Evolutionary conservation across 495 filamentous ascomycete genomes (phyloP).

Genomic region (Penicillium flavigenum): DNA sequence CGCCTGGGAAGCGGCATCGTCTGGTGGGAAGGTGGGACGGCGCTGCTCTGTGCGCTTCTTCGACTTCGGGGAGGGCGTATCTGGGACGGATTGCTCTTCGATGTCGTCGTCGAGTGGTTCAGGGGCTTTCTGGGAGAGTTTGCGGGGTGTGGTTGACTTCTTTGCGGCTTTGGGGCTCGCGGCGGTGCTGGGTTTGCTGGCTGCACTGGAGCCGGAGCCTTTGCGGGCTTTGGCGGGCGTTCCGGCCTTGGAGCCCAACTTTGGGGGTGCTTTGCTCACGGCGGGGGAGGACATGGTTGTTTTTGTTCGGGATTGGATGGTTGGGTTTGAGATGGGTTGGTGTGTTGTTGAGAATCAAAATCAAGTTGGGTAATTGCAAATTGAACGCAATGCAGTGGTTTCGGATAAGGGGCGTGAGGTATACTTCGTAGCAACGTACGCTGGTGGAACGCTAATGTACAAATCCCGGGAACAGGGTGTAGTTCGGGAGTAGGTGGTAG

Average conservation of each 20-base stretch:
- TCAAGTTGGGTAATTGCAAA: neutral
- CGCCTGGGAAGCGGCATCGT: constrained; percentile 29
- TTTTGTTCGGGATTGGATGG: neutral
- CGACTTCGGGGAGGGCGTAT: constrained; percentile 32
- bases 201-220: constrained; percentile 43
- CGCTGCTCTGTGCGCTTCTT: constrained; percentile 41
- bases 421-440: constrained; percentile 7
- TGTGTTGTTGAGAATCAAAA: neutral
- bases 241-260: constrained; percentile 26
- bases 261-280: constrained; percentile 27
- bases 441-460: neutral
- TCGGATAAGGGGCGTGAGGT: neutral
- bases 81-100: constrained; percentile 25
- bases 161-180: constrained; percentile 29
- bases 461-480: neutral
- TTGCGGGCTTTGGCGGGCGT: constrained; percentile 53
- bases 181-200: constrained; percentile 33
- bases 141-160: constrained; percentile 22
- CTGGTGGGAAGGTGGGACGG: constrained; percentile 27
- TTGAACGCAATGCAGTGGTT: neutral
- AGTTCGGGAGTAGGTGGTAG: neutral
- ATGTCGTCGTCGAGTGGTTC: constrained; percentile 27
- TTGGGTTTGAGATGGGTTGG: neutral
- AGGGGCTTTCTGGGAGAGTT: constrained; percentile 30
- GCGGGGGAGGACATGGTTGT: constrained; percentile 26